Evolutionary conservation across 2,329 filamentous ascomycete species (phyloP), one percentile per base, ranked within the genome.

Genomic region (Alternaria postmessia): DNA sequence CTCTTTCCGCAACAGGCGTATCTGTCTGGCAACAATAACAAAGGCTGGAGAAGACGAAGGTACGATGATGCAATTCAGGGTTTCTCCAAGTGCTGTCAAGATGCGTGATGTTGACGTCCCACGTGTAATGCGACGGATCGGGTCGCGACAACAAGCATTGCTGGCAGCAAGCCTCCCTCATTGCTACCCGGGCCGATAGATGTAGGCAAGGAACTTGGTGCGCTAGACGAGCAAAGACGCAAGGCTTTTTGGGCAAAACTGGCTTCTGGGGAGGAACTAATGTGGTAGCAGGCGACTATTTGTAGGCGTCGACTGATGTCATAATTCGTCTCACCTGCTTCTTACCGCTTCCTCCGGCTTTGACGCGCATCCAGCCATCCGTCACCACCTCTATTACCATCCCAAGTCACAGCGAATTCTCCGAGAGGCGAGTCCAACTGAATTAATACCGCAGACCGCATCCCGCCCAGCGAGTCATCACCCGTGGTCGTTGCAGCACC

Each of bases 401-500:
- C 28, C 24, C 41, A 41, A 28, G 46, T 41, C 54, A 24, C 44
- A 36, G 43, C 44, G 43, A 53, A 54, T 53, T 57, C 57, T 60
- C 41, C 60, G 48, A 51, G 48, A 51, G 28, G 44, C 44, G 20
- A 18, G 32, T 28, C 42, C 1, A 28, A 30, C 51, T 30, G 48
- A 16, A 57, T 18, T 30, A 47, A 36, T 24, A 32, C 51, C 54
- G 59, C 59, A 57, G 38, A 44, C 49, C 56, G 48, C 51, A 30
- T 30, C 28, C 28, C 28, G 11, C 28, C 54, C 8, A 54, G 43
- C 49, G 49, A 49, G 28, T 47, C 38, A 18, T 58, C 61, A 59
- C 62, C 41, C 56, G 63, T 63, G 57, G 58, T 51, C 55, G 64
- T 65, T 59, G 62, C 58, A 63, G 63, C 44, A 36, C 56, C 54